Evolutionary conservation across 352 stramenopile genomes (phyloP).

Genomic region (Pythium pyrilobum): DNA sequence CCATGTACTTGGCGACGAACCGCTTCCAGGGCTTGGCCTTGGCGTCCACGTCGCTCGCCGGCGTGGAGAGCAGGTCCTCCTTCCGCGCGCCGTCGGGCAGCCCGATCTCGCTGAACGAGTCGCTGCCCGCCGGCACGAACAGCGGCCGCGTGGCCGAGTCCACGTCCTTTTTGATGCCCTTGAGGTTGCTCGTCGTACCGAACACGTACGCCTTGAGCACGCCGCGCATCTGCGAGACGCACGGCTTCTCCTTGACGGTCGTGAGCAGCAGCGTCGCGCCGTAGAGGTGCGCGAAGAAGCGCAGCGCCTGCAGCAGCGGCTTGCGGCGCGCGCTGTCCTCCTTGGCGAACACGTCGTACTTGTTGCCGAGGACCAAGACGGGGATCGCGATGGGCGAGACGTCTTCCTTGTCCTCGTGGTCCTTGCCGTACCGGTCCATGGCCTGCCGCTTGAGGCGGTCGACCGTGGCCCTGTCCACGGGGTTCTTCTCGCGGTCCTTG

Average conservation of each 20-base stretch:
- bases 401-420: constrained; percentile 70
- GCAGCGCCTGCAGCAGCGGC: constrained; percentile 73
- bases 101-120: constrained; percentile 75
- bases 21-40: constrained; percentile 67
- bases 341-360: constrained; percentile 86
- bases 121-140: constrained; percentile 63
- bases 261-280: constrained; percentile 85
- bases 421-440: constrained; percentile 41
- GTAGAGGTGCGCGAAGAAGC: constrained; percentile 84
- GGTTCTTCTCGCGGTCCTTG: constrained; percentile 61
- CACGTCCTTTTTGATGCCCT: constrained; percentile 53
- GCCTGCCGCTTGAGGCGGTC: constrained; percentile 47
- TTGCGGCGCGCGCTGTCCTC: constrained; percentile 86
- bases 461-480: constrained; percentile 50
- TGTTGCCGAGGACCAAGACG: constrained; percentile 84
- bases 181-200: constrained; percentile 29
- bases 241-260: constrained; percentile 82
- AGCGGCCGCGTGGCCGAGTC: constrained; percentile 49
- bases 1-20: constrained; percentile 57
- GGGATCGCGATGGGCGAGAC: constrained; percentile 71
- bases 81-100: constrained; percentile 50
- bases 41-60: constrained; percentile 49
- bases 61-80: constrained; percentile 30
- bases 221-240: constrained; percentile 59
- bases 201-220: constrained; percentile 69